These are phyloP conservation scores for Aspergillus pseudoglaucus DNA, from an alignment of 2,329 filamentous ascomycete species.

Conservation along the genomic window DNA sequence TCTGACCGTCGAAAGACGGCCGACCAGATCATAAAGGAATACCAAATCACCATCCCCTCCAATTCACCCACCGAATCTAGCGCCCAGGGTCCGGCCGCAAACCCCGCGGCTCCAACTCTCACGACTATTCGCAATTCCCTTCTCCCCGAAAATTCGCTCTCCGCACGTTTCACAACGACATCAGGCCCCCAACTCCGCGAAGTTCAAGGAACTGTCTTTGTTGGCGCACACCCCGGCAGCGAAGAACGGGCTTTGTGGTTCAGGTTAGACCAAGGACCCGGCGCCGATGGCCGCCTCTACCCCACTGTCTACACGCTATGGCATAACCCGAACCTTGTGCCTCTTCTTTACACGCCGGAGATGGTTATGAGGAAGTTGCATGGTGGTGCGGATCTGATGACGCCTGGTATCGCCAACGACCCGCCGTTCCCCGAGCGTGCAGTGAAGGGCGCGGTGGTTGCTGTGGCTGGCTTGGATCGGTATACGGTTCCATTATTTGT, in stretches of 20 bases:
- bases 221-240: slow-evolving; percentile 51
- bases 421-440: slow-evolving; percentile 57
- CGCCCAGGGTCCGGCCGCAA: slow-evolving; percentile 34
- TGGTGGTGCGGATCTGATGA: slow-evolving; percentile 63
- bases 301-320: slow-evolving; percentile 60
- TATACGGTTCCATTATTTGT: slow-evolving; percentile 59
- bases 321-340: slow-evolving; percentile 55
- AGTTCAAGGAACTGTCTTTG: slow-evolving; percentile 59
- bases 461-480: slow-evolving; percentile 53
- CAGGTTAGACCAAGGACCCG: slow-evolving; percentile 50
- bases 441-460: slow-evolving; percentile 56
- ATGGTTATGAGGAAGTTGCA: slow-evolving; percentile 56
- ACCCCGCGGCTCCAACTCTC: slow-evolving; percentile 42
- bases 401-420: slow-evolving; percentile 57
- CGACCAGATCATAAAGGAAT: slow-evolving; percentile 60
- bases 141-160: slow-evolving; percentile 57
- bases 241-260: slow-evolving; percentile 61
- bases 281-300: slow-evolving; percentile 35
- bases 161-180: slow-evolving; percentile 60
- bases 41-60: slow-evolving; percentile 45
- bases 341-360: slow-evolving; percentile 57
- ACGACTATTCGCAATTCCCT: slow-evolving; percentile 51
- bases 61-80: slow-evolving; percentile 23
- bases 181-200: slow-evolving; percentile 55
- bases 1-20: slow-evolving; percentile 62